Evolutionary conservation across 2,329 filamentous ascomycete genomes (phyloP), one percentile per base, ranked within the genome.

Genomic region (Ophiocordyceps camponoti-floridani): DNA sequence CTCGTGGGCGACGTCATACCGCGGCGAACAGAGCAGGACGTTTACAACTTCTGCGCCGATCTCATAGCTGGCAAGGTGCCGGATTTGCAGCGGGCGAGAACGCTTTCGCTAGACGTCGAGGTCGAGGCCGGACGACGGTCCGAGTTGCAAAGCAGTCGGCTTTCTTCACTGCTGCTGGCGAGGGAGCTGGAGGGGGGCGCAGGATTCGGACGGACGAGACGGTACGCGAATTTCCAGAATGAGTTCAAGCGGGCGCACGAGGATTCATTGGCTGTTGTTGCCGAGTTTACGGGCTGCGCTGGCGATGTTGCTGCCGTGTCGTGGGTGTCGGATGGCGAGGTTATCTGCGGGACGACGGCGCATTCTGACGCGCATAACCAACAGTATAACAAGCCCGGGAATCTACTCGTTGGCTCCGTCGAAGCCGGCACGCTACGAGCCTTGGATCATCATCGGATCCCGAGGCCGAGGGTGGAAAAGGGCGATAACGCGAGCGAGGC

Each of bases 301-400:
- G 76, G 77, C 4, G 76, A 80, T 51, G 70, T 80, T 40, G 63
- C 68, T 19, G 72, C 75, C 2, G 63, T 77, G 43, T 65, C 64
- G 16, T 81, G 77, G 77, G 61, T 73, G 0, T 71, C 70, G 0
- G 53, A 69, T 18, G 54, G 64, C n/a, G 61, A 62, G 14, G 74
- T 79, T 44, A 53, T 80, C n/a, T 77, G 74, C 49, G 77, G 77
- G 31, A 75, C 76, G 0, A 77, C 74, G 0, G 70, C 72, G 0
- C 76, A 80, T 56, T 79, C 74, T 0, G 77, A 80, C 50, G 59
- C 64, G 0, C 72, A 76, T 40, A 80, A 79, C 46, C 75, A 79
- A 52, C 75, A 79, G 48, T 80, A 81, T 53, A 81, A 81, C 51
- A 78, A 74, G 50, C 69, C 72, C 0, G 76, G 77, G 1, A 81